Conservation (phyloP, 2,329 filamentous ascomycete genomes). For the Microdochium trichocladiopsis region DNA sequence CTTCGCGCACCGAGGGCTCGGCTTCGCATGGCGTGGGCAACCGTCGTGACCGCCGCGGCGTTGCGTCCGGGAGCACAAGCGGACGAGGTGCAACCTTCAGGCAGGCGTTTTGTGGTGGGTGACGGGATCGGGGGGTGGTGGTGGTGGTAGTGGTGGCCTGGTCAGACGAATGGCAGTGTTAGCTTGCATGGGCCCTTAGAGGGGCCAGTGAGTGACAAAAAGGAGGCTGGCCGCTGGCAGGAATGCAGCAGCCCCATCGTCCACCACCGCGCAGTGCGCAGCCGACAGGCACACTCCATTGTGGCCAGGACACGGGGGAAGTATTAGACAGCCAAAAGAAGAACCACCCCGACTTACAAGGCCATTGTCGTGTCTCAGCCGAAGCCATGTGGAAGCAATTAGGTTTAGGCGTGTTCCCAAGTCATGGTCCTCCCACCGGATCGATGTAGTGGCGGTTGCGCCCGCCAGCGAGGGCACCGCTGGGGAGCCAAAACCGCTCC, state of each 20-base stretch:
- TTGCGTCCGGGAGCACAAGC: conserved; percentile 19
- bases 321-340: too few species aligned
- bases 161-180: not conserved
- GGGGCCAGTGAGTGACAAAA: not conserved
- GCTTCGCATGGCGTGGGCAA: conserved; percentile 10
- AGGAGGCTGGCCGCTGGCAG: not conserved
- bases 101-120: not conserved
- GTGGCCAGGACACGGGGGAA: too few species aligned
- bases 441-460: not conserved
- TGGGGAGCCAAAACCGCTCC: not conserved
- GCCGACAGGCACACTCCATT: not conserved
- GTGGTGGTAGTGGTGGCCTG: not conserved
- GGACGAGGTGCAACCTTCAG: not conserved
- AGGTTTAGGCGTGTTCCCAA: not conserved
- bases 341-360: not conserved
- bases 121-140: not conserved
- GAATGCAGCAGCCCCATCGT: not conserved
- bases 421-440: not conserved
- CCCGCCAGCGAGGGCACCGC: not conserved
- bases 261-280: not conserved
- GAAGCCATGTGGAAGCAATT: not conserved
- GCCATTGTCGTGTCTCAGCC: not conserved
- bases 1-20: conserved; percentile 6
- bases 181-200: not conserved
- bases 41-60: conserved; percentile 27